Evolutionary conservation across 371 early-diverging fungal genomes (phyloP).

Genomic region (Rhizopus sp.): DNA sequence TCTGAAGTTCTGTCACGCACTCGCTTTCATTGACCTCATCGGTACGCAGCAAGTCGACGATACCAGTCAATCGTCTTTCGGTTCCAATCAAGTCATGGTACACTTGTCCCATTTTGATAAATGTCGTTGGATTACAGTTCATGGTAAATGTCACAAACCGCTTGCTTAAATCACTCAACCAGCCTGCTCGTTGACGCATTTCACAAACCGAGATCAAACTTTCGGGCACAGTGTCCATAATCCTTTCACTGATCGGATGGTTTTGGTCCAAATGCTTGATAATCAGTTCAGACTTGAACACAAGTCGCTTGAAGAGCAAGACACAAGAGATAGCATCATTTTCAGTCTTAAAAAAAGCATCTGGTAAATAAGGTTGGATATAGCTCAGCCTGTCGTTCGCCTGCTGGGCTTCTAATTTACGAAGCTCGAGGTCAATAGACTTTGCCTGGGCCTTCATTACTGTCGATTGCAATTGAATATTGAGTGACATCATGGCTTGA

Average conservation of each 20-base stretch:
- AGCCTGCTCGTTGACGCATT: slow-evolving; percentile 68
- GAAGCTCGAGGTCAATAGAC: slow-evolving; percentile 87
- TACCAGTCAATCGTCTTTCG: slow-evolving; percentile 67
- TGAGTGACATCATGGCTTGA: slow-evolving; percentile 83
- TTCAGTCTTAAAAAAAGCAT: slow-evolving; percentile 79
- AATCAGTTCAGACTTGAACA: slow-evolving; percentile 80
- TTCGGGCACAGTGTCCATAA: slow-evolving; percentile 54
- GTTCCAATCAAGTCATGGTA: slow-evolving; percentile 72
- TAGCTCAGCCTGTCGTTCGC: slow-evolving; percentile 76
- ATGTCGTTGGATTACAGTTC: slow-evolving; percentile 69
- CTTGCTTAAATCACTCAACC: slow-evolving; percentile 66
- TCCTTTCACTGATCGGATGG: slow-evolving; percentile 58
- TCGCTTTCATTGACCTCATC: slow-evolving; percentile 71
- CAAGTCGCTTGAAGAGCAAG: slow-evolving; percentile 76
- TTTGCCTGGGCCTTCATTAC: slow-evolving; percentile 87
- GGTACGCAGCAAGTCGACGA: slow-evolving; percentile 72
- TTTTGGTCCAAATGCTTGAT: slow-evolving; percentile 77
- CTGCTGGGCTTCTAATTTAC: slow-evolving; percentile 83
- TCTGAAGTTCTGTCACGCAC: slow-evolving; percentile 61
- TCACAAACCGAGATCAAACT: slow-evolving; percentile 59
- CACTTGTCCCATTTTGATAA: slow-evolving; percentile 66
- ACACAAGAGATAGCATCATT: slow-evolving; percentile 78
- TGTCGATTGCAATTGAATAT: slow-evolving; percentile 77
- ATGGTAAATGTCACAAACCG: slow-evolving; percentile 71
- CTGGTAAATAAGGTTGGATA: slow-evolving; percentile 81